phyloP scores from a whole-genome alignment of 1,284 basidiomycete species.

The Fomitopsis schrenkii region DNA sequence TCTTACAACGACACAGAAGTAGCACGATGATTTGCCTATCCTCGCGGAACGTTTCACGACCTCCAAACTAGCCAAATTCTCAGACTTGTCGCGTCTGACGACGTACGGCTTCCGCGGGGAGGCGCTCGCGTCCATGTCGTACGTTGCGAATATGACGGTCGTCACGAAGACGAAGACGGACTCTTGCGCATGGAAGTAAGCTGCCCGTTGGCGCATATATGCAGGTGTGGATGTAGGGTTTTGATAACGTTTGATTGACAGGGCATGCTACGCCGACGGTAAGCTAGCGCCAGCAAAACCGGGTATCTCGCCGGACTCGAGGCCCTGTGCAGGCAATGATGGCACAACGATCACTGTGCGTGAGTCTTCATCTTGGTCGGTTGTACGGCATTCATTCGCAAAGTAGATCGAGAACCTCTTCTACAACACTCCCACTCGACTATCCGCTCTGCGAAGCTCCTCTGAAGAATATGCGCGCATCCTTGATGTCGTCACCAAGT shows the following conservation, averaged over 20 bases:
- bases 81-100: slow-evolving; percentile 80
- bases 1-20: no score
- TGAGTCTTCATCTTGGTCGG: slow-evolving; percentile 32
- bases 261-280: slow-evolving; percentile 81
- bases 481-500: slow-evolving; percentile 91
- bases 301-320: slow-evolving; percentile 70
- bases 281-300: slow-evolving; percentile 63
- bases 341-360: slow-evolving; percentile 81
- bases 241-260: slow-evolving; percentile 26
- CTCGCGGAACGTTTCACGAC: slow-evolving; percentile 96
- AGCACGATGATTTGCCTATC: slow-evolving; percentile 77
- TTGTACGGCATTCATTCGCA: slow-evolving; percentile 24
- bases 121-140: slow-evolving; percentile 94
- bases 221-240: background rate
- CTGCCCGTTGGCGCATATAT: slow-evolving; percentile 11
- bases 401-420: slow-evolving; percentile 87
- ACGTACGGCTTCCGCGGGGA: slow-evolving; percentile 99
- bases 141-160: slow-evolving; percentile 87
- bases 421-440: slow-evolving; percentile 89
- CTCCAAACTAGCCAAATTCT: slow-evolving; percentile 86
- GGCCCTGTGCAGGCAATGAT: slow-evolving; percentile 90
- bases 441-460: slow-evolving; percentile 79
- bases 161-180: slow-evolving; percentile 85
- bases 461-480: slow-evolving; percentile 94
- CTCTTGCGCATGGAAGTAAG: slow-evolving; percentile 87